These are phyloP conservation scores for Beta vulgaris DNA, from an alignment of 148 eudicot species.

Conservation along the genomic window DNA sequence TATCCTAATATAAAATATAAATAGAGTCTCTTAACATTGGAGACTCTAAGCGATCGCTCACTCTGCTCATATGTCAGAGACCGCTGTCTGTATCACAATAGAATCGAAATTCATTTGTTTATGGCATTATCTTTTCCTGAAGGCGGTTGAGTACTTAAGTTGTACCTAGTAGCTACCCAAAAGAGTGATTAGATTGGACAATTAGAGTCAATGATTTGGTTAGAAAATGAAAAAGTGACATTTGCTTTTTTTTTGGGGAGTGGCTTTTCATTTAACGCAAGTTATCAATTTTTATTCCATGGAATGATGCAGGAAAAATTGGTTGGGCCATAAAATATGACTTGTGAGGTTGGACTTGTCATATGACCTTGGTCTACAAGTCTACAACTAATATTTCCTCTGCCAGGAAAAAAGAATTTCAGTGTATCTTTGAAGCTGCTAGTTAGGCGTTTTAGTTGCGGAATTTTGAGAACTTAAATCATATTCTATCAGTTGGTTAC, in stretches of 20 bases:
- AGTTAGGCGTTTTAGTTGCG: constrained; percentile 24
- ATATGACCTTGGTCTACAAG: constrained; percentile 22
- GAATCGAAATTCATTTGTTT: too few species aligned
- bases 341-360: constrained; percentile 8
- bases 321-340: background rate
- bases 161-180: background rate
- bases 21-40: too few species aligned
- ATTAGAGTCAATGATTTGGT: constrained; percentile 7
- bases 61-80: too few species aligned
- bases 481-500: background rate
- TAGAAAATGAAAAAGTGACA: background rate
- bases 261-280: background rate
- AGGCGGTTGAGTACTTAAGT: background rate
- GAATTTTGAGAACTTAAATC: background rate
- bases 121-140: background rate
- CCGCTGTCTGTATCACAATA: too few species aligned
- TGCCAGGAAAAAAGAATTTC: constrained; percentile 4
- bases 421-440: constrained; percentile 23
- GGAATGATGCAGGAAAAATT: background rate
- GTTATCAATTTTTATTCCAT: background rate
- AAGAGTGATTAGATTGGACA: background rate
- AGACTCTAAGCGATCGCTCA: too few species aligned
- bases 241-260: background rate
- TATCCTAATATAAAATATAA: too few species aligned
- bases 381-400: constrained; percentile 22